Percentiles rank a stretch among this genome's conserved stretches.
Conservation (phyloP, 2,329 filamentous ascomycete species). For the Penicillium sp. region DNA sequence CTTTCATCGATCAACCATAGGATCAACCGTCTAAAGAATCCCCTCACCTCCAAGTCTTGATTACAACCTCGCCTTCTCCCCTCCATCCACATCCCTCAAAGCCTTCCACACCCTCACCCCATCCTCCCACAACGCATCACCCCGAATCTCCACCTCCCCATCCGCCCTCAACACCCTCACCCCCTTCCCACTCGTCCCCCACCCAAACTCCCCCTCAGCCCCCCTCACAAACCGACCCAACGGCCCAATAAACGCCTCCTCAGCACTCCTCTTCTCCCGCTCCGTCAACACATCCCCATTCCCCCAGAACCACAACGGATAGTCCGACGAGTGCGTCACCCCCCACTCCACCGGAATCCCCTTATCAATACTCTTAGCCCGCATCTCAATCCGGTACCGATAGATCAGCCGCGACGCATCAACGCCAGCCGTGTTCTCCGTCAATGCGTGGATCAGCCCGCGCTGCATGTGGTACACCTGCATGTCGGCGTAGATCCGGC, state of each 20-base stretch:
- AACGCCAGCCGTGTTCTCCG: constrained; percentile 39
- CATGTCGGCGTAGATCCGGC: constrained; percentile 58
- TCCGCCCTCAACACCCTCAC: constrained; percentile 50
- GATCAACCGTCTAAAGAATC: background rate
- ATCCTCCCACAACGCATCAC: constrained; percentile 51
- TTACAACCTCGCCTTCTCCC: constrained; percentile 11
- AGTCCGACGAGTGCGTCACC: constrained; percentile 58
- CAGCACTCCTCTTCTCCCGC: constrained; percentile 49
- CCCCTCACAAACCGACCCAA: constrained; percentile 33
- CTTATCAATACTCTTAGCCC: constrained; percentile 50
- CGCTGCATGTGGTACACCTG: constrained; percentile 58
- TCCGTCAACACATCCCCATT: constrained; percentile 46
- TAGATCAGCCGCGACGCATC: constrained; percentile 47
- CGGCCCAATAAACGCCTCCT: constrained; percentile 32
- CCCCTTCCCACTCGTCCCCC: constrained; percentile 33
- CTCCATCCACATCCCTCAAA: constrained; percentile 23
- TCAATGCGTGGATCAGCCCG: constrained; percentile 52
- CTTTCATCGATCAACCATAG: background rate
- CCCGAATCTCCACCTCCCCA: constrained; percentile 50
- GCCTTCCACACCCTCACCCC: constrained; percentile 52
- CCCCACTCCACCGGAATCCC: constrained; percentile 51
- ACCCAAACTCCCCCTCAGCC: constrained; percentile 23
- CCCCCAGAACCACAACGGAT: constrained; percentile 60
- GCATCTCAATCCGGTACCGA: constrained; percentile 59
- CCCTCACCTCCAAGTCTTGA: no score